Percentiles rank a stretch among this genome's conserved stretches.
Conservation (phyloP, 116 monocot genomes). For the Cymodocea nodosa region DNA sequence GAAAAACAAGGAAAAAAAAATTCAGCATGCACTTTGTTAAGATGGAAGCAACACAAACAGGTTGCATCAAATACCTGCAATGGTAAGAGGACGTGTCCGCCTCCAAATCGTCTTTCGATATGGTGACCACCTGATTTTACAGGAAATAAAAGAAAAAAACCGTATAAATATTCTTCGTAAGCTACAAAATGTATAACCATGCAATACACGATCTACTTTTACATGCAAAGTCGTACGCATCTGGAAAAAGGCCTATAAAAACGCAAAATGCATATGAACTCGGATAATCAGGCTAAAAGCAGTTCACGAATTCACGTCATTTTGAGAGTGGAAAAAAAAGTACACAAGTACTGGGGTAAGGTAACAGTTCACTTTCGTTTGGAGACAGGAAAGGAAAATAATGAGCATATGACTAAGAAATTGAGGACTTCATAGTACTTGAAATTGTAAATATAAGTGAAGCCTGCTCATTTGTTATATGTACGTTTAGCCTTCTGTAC, state of each 20-base stretch:
- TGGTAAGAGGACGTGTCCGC: conserved; percentile 93
- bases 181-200: not conserved
- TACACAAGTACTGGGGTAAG: too few relatives aligned
- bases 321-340: too few relatives aligned
- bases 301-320: too few relatives aligned
- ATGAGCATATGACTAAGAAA: too few relatives aligned
- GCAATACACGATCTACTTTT: not conserved
- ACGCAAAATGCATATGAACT: not conserved
- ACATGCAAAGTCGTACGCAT: not conserved
- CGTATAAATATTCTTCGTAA: not conserved
- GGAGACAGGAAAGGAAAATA: too few relatives aligned
- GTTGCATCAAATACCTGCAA: conserved; percentile 48
- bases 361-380: too few relatives aligned
- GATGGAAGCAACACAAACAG: not conserved
- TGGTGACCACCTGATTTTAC: conserved; percentile 48
- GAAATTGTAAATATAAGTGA: too few relatives aligned
- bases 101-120: conserved; percentile 45
- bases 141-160: not conserved
- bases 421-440: too few relatives aligned
- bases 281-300: too few relatives aligned
- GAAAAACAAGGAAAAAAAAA: not conserved
- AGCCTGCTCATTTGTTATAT: too few relatives aligned
- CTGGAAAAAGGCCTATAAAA: not conserved
- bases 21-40: not conserved
- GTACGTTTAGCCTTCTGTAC: too few relatives aligned